A percentile compares a stretch with the other conserved stretches of the same genome.
Conservation (phyloP, 1,139 yeast species). For the Scheffersomyces illinoinensis region DNA sequence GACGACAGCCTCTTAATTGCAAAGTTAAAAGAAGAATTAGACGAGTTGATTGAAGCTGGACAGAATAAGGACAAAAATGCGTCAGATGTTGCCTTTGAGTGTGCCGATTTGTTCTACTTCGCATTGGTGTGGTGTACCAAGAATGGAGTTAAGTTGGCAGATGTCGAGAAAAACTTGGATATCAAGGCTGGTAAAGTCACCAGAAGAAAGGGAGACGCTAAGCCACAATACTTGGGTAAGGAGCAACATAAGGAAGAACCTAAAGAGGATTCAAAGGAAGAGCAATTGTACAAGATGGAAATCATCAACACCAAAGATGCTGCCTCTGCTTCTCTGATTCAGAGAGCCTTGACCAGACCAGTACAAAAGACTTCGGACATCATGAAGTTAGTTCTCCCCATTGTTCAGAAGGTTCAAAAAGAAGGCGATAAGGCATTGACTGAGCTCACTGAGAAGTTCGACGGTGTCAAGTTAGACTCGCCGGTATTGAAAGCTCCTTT, state of each 20-base stretch:
- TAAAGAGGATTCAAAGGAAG: conserved; percentile 14
- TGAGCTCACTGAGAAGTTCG: conserved; percentile 88
- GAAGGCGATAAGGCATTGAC: conserved; percentile 85
- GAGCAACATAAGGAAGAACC: conserved; percentile 15
- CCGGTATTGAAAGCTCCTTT: conserved; percentile 90
- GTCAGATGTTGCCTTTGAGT: conserved; percentile 90
- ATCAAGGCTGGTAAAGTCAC: conserved; percentile 83
- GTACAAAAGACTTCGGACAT: conserved; percentile 89
- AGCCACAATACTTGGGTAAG: conserved; percentile 59
- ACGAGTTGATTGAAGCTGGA: conserved; percentile 87
- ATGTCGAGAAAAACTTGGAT: conserved; percentile 82
- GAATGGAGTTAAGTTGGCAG: conserved; percentile 75
- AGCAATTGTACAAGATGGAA: conserved; percentile 56
- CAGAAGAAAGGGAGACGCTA: conserved; percentile 95
- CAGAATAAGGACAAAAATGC: conserved; percentile 39
- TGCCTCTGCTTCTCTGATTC: conserved; percentile 43
- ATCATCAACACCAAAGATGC: conserved; percentile 52
- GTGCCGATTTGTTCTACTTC: conserved; percentile 92
- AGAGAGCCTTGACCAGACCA: conserved; percentile 75
- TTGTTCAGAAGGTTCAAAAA: conserved; percentile 70
- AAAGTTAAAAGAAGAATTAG: conserved; percentile 94
- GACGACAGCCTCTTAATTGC: conserved; percentile 78
- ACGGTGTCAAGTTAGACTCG: conserved; percentile 67
- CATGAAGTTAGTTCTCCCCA: conserved; percentile 89
- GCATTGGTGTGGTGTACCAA: conserved; percentile 85